A percentile compares a stretch with the other conserved stretches of the same genome.
phyloP scores from a whole-genome alignment of 1,139 yeast species.

The Candida dubliniensis region DNA sequence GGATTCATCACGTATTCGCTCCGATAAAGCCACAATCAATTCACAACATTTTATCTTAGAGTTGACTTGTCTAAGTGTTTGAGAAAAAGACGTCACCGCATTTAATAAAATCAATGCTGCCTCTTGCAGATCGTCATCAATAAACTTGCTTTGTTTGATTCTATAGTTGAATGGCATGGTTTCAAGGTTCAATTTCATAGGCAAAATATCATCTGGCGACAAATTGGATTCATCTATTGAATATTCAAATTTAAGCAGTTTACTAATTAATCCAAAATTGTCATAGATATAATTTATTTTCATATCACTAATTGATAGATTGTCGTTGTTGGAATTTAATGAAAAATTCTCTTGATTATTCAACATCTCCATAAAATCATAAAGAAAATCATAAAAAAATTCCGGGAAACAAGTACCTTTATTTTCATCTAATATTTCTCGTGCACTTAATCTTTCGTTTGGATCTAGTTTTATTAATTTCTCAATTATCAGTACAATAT shows the following conservation, averaged over 20 bases:
- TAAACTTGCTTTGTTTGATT: constrained; percentile 35
- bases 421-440: constrained; percentile 51
- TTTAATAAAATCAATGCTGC: constrained; percentile 66
- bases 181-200: constrained; percentile 52
- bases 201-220: constrained; percentile 19
- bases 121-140: constrained; percentile 32
- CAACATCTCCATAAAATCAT: constrained; percentile 56
- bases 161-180: constrained; percentile 43
- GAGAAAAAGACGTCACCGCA: constrained; percentile 60
- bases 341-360: constrained; percentile 26
- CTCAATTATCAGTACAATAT: constrained; percentile 46
- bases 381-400: constrained; percentile 68
- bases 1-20: constrained; percentile 74
- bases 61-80: constrained; percentile 62
- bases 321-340: constrained; percentile 19
- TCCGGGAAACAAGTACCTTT: constrained; percentile 61
- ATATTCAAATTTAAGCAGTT: constrained; percentile 47
- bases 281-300: constrained; percentile 58
- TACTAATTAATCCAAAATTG: constrained; percentile 54
- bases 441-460: constrained; percentile 53
- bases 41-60: constrained; percentile 75
- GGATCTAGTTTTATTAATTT: constrained; percentile 71
- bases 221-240: neutral
- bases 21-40: constrained; percentile 72
- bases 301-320: constrained; percentile 49